Evolutionary conservation across 78 protist species (phyloP), one percentile per base, ranked within the genome.

Genomic region (Cavenderia fasciculata): DNA sequence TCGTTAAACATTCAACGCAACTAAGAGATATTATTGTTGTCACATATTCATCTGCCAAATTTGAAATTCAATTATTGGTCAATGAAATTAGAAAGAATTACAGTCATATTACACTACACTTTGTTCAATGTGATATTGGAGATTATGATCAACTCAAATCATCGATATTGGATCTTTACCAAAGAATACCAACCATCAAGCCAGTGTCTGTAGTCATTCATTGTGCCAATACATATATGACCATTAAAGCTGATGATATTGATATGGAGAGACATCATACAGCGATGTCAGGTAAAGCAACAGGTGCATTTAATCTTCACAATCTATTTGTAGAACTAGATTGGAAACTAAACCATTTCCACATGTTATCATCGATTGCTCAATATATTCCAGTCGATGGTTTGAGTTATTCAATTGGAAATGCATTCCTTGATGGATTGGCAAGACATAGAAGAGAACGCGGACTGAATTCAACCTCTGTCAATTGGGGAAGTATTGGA

Each of bases 241-340:
- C n/a, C n/a, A n/a, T n/a, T n/a, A n/a, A n/a, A n/a, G n/a, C 47
- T 38, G 51, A 63, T 4, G 18, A 6, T 3, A 63, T 63, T 21
- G 8, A n/a, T 4, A 19, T 5, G 4, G 72, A 63, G 2, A 34
- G 38, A 7, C 47, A 38, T 19, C 19, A 43, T 21, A 27, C 27
- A 19, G 38, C 72, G 2, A 43, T 38, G 33, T 19, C 33, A 19
- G 54, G 71, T 25, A 74, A 74, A 44, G 85, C 54, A 0, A 46
- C 59, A 18, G 85, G 85, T 18, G 85, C 85, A 10, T 44, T 12
- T 11, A 74, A 74, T 46, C 57, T 74, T 0, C 69, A 74, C 33
- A 10, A 23, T 2, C 51, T 74, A 27, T 59, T 49, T 6, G 16
- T n/a, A 12, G 31, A 56, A 19, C 12, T 31, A 40, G 21, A 57